phyloP scores from a whole-genome alignment of 108 stramenopile genomes.

The Skeletonema costatum region DNA sequence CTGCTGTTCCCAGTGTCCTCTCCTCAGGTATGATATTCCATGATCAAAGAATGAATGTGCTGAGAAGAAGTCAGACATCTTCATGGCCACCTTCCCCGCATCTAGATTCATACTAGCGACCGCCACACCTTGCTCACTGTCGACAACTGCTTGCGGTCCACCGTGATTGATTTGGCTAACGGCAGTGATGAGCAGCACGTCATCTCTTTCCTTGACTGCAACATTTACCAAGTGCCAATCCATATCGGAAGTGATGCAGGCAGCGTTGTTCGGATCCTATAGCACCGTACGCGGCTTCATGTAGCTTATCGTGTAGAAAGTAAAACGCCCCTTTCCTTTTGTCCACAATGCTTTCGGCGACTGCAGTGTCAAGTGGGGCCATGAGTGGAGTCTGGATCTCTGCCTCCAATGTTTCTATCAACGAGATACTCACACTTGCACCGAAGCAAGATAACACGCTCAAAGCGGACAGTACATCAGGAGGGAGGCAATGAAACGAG shows the following conservation, averaged over 20 bases:
- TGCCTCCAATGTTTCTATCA: not conserved
- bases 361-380: conserved; percentile 3
- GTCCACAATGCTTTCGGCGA: conserved; percentile 13
- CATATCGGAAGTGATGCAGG: not conserved
- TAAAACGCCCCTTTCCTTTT: conserved; percentile 1
- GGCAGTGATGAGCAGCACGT: no score
- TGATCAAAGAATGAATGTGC: not conserved
- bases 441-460: conserved; percentile 17
- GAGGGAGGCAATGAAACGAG: not conserved
- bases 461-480: conserved; percentile 12
- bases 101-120: no score
- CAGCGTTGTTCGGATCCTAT: no score
- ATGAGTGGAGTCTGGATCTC: not conserved
- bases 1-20: conserved; percentile 27
- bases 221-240: no score
- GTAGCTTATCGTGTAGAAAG: no score
- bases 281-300: no score
- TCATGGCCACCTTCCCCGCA: no score
- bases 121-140: no score
- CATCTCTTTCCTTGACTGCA: no score
- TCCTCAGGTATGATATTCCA: conserved; percentile 2
- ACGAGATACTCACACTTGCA: not conserved
- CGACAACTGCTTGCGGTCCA: no score
- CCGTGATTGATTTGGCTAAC: no score
- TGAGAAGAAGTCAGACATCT: no score